phyloP scores from a whole-genome alignment of 768 basidiomycete genomes.

The Mycena epipterygia region DNA sequence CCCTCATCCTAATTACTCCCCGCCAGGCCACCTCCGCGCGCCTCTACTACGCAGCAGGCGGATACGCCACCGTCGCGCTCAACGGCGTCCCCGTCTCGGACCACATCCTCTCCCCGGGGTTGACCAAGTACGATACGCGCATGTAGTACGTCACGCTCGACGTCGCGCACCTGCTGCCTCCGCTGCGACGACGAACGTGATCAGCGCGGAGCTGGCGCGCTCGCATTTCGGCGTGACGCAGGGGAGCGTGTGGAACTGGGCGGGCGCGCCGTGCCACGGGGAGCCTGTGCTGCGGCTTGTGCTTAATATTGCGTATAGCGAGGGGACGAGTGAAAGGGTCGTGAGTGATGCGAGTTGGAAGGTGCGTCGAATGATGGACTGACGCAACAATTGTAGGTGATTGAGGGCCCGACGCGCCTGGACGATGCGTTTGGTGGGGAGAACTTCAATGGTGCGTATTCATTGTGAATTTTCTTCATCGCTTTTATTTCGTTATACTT shows the following conservation, averaged over 20 bases:
- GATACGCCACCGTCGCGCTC: constrained; percentile 45
- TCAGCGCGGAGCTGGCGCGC: constrained; percentile 44
- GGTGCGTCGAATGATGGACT: no score
- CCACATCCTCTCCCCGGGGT: constrained; percentile 45
- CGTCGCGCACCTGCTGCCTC: constrained; percentile 15
- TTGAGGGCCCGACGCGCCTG: constrained; percentile 47
- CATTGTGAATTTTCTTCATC: no score
- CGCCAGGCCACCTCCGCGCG: constrained; percentile 41
- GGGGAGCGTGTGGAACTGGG: constrained; percentile 48
- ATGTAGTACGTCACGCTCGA: constrained; percentile 45
- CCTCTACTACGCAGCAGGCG: constrained; percentile 46
- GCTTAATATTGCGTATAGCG: constrained; percentile 41
- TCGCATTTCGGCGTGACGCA: constrained; percentile 47
- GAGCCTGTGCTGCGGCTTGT: constrained; percentile 44
- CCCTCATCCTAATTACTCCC: no score
- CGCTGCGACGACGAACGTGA: constrained; percentile 40
- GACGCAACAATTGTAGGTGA: constrained; percentile 5
- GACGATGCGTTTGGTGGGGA: constrained; percentile 44
- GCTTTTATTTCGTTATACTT: not conserved
- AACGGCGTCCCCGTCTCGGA: constrained; percentile 45
- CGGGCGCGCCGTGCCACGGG: constrained; percentile 44
- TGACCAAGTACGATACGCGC: constrained; percentile 47
- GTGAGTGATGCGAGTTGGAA: constrained; percentile 41
- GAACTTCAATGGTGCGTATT: constrained; percentile 46
- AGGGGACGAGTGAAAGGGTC: constrained; percentile 39